phyloP scores from a whole-genome alignment of 2,329 filamentous ascomycete genomes.

The Myotisia sp. region DNA sequence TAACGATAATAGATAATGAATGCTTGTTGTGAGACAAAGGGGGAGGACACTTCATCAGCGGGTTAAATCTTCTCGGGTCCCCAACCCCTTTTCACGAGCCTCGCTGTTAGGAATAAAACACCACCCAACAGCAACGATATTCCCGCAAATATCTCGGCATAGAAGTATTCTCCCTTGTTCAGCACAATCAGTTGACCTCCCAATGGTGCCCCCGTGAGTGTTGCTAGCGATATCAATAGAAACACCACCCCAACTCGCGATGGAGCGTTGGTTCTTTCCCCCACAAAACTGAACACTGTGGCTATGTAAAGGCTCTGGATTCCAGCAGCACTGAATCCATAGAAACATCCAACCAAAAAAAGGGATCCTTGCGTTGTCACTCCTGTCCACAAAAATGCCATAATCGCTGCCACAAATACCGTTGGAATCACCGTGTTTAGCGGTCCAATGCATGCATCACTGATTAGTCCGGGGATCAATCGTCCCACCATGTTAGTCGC shows the following conservation, averaged over 20 bases:
- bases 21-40: too few species aligned
- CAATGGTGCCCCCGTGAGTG: slow-evolving; percentile 8
- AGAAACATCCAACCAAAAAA: slow-evolving; percentile 19
- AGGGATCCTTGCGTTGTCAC: slow-evolving; percentile 16
- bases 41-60: too few species aligned
- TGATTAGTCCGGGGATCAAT: slow-evolving; percentile 19
- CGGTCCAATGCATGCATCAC: slow-evolving; percentile 19
- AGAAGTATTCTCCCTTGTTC: slow-evolving; percentile 7
- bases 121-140: slow-evolving; percentile 3
- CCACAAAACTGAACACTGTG: slow-evolving; percentile 8
- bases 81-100: slow-evolving; percentile 8
- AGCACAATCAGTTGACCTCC: slow-evolving; percentile 7
- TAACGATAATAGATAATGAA: too few species aligned
- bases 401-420: slow-evolving; percentile 33
- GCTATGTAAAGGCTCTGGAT: slow-evolving; percentile 19
- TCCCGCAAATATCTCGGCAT: slow-evolving; percentile 9
- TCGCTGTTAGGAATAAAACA: slow-evolving; percentile 6
- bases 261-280: slow-evolving; percentile 2
- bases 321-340: slow-evolving; percentile 20
- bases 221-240: slow-evolving; percentile 5
- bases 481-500: slow-evolving; percentile 19
- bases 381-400: slow-evolving; percentile 39
- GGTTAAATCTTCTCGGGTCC: slow-evolving; percentile 6
- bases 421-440: slow-evolving; percentile 23
- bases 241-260: slow-evolving; percentile 7